Base-by-base conservation (phyloP, 352 stramenopile species). In the Globisporangium cylindrosporum region DNA sequence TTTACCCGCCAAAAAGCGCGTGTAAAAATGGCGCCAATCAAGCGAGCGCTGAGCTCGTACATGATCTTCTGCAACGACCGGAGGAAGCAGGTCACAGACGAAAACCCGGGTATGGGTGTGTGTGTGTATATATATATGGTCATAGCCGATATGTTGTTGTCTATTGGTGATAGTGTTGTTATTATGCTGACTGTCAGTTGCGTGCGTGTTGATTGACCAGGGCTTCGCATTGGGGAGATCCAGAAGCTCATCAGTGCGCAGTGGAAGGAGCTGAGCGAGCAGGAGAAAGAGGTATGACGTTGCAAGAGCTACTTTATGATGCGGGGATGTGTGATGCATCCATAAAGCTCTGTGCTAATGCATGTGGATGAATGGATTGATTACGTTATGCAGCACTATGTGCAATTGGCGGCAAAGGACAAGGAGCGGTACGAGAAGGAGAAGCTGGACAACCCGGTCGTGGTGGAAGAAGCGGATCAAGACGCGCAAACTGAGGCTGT, bases 241-340 rank as follows among this genome's bases (percentile, higher is more conserved):
- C 90, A 97, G 59, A 97, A 97, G 74, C 71, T 93, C 20, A 89
- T 98, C 34, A 97, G 94, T 34, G 76, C 78, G 53, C 83, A 94
- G 55, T 99, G 96, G 96, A 92, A 91, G 18, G 81, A 79, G 53
- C 78, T 99, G 22, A 75, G 72, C 7, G 70, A 82, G 3, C 82
- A 97, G 25, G 78, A 98, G 64, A 96, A 97, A 53, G 81, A 96
- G 62, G 78, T 93, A 14, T 32, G 8, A 15, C 12, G 1, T 32
- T 29, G 22, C 4, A 12, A 41, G 6, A 18, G 22, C 29, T 14
- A 36, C 9, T 15, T 38, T 20, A 14, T 41, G 18, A 3, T 41
- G 8, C 7, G 14, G 10, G 3, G 24, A 4, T n/a, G 18, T 9
- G 10, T 46, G 4, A 12, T 53, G 43, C 18, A 51, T 24, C 43